Evolutionary conservation across 495 filamentous ascomycete species (phyloP).

Genomic region (Aspergillus ostianus): DNA sequence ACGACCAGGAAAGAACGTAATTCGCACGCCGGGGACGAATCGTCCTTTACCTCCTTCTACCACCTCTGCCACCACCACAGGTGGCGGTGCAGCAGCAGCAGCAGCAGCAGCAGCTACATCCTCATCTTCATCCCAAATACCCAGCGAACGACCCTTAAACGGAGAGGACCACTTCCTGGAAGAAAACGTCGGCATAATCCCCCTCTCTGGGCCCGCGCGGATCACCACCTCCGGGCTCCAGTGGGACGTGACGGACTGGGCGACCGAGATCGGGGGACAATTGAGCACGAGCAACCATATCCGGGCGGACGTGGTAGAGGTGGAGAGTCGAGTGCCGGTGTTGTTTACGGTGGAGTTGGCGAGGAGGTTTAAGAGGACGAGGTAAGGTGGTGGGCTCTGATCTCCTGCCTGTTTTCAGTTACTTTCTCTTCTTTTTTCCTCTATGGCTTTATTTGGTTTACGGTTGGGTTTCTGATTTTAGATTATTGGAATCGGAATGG

Average conservation of each 20-base stretch:
- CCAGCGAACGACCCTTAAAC: constrained; percentile 1
- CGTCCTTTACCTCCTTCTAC: constrained; percentile 13
- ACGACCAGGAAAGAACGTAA: constrained; percentile 61
- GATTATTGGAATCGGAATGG: not conserved
- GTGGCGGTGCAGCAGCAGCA: too few relatives aligned
- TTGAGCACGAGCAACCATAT: constrained; percentile 95
- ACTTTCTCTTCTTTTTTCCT: not conserved
- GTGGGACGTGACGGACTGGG: constrained; percentile 85
- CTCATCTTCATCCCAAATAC: too few relatives aligned
- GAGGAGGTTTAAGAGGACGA: constrained; percentile 35
- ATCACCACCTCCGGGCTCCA: constrained; percentile 79
- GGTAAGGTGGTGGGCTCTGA: not conserved
- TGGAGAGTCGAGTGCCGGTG: constrained; percentile 66
- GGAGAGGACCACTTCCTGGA: constrained; percentile 40
- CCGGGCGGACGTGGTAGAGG: constrained; percentile 50
- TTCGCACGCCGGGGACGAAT: constrained; percentile 56
- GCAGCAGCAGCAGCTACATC: too few relatives aligned
- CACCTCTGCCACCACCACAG: too few relatives aligned
- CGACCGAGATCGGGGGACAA: constrained; percentile 76
- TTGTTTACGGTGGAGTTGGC: constrained; percentile 83
- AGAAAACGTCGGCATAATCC: constrained; percentile 81
- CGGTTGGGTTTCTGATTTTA: not conserved
- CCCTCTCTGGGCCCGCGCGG: constrained; percentile 65
- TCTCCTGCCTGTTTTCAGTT: too few relatives aligned
- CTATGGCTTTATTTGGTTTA: not conserved